Percentiles rank a stretch among this genome's conserved stretches.
Conservation (phyloP, 371 early-diverging fungal genomes). For the Encephalitozoon romaleae region DNA sequence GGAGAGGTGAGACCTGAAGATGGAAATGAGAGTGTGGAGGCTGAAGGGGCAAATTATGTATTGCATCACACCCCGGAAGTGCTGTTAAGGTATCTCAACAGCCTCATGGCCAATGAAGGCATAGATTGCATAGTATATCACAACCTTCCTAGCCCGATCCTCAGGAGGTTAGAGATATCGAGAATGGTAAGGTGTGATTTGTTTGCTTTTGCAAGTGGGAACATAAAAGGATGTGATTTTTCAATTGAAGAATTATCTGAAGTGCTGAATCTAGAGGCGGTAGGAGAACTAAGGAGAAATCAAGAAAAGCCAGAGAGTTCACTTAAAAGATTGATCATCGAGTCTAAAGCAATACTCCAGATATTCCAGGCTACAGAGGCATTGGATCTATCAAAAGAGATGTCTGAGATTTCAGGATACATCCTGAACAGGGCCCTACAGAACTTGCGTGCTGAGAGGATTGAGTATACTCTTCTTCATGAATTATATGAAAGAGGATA, state of each 20-base stretch:
- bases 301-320: background rate
- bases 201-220: conserved; percentile 31
- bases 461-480: conserved; percentile 88
- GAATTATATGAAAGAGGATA: conserved; percentile 67
- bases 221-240: conserved; percentile 49
- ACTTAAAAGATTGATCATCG: background rate
- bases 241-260: conserved; percentile 41
- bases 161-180: background rate
- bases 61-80: background rate
- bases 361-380: conserved; percentile 46
- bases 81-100: conserved; percentile 10
- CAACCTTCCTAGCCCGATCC: conserved; percentile 19
- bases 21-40: background rate
- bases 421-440: conserved; percentile 65
- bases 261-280: background rate
- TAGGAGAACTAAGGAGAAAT: background rate
- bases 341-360: conserved; percentile 31
- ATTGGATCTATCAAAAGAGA: conserved; percentile 52
- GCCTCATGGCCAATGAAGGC: conserved; percentile 3
- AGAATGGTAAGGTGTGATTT: conserved; percentile 47
- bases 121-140: conserved; percentile 41
- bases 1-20: background rate
- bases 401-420: conserved; percentile 58
- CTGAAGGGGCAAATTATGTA: background rate
- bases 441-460: conserved; percentile 89